These are phyloP conservation scores for Salix koriyanagi DNA, from an alignment of 345 rosid genomes.

Conservation along the genomic window DNA sequence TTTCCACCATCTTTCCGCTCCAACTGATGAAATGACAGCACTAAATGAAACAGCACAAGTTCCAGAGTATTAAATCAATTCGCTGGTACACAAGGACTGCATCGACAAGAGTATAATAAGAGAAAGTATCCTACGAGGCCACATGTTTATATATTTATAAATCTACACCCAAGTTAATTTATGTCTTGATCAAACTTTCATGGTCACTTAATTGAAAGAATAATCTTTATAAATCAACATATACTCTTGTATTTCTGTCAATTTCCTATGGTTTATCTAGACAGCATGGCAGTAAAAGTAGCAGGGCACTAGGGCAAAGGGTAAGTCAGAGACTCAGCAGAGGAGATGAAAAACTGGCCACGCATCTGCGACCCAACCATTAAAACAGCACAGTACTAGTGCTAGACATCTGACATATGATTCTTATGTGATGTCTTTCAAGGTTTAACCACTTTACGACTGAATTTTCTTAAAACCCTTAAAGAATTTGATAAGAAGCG, in stretches of 20 bases:
- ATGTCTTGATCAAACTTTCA: neutral
- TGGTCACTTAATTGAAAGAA: neutral
- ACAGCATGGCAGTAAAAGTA: constrained; percentile 26
- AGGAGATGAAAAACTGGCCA: constrained; percentile 12
- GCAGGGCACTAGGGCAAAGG: constrained; percentile 1
- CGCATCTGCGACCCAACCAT: constrained; percentile 14
- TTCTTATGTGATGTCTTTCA: constrained; percentile 15
- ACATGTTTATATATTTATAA: neutral
- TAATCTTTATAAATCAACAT: neutral
- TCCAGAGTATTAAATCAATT: neutral
- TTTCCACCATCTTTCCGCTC: neutral
- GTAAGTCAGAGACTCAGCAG: constrained; percentile 17
- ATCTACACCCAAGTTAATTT: neutral
- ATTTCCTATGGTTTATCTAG: neutral
- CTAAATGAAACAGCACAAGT: constrained; percentile 1
- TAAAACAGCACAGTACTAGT: constrained; percentile 4
- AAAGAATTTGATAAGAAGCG: neutral
- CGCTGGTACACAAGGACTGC: neutral
- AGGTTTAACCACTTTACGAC: constrained; percentile 11
- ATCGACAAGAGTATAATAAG: neutral
- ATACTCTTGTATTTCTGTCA: neutral
- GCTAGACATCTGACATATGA: constrained; percentile 23
- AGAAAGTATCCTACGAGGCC: neutral
- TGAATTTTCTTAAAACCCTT: constrained; percentile 5
- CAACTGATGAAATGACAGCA: constrained; percentile 21